These are phyloP conservation scores for Trichoderma oligosporum DNA, from an alignment of 2,329 filamentous ascomycete species.

Conservation along the genomic window DNA sequence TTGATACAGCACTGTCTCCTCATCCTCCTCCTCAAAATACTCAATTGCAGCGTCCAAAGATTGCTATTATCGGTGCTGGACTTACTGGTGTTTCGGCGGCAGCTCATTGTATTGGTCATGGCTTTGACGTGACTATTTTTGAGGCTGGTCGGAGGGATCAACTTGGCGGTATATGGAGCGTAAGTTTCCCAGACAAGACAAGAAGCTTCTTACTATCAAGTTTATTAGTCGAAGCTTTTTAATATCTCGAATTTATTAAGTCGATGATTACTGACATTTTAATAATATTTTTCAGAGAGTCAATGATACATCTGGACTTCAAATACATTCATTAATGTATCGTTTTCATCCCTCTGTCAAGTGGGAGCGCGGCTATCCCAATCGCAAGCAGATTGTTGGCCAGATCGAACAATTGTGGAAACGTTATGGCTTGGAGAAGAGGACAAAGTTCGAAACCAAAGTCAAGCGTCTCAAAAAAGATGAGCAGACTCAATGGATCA, in stretches of 20 bases:
- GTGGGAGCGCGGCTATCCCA: conserved; percentile 74
- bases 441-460: conserved; percentile 67
- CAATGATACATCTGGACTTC: conserved; percentile 76
- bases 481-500: conserved; percentile 66
- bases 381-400: conserved; percentile 68
- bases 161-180: conserved; percentile 77
- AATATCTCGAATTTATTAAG: no score
- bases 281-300: conserved; percentile 53
- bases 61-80: conserved; percentile 67
- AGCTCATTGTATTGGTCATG: conserved; percentile 79
- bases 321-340: conserved; percentile 85
- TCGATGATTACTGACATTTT: no score
- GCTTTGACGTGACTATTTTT: conserved; percentile 77
- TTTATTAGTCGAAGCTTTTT: no score
- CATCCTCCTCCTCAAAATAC: conserved; percentile 58
- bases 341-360: conserved; percentile 77
- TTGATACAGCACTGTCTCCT: conserved; percentile 64
- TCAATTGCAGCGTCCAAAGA: conserved; percentile 57
- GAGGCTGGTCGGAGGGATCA: conserved; percentile 64
- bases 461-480: conserved; percentile 69
- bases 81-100: conserved; percentile 75
- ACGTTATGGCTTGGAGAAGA: conserved; percentile 64
- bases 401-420: conserved; percentile 72
- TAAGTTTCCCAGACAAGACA: conserved; percentile 46
- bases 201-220: no score